Base-by-base conservation (phyloP, 768 basidiomycete species). In the Hericium rajendrae region DNA sequence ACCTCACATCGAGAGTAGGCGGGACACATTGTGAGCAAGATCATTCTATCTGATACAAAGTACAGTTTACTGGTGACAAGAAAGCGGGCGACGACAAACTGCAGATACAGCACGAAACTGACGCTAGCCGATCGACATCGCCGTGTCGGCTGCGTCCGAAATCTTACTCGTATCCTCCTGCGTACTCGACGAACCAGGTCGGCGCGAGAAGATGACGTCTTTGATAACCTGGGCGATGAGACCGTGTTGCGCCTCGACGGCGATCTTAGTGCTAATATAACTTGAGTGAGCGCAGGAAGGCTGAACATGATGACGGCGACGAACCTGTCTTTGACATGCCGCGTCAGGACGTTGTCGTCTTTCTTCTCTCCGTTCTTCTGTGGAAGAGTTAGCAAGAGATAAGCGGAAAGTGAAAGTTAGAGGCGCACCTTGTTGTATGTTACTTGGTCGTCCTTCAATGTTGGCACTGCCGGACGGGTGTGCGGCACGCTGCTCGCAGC, bases 211-310 rank as follows among this genome's bases (percentile, higher is more conserved):
- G 41, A 97, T 81, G 48, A 91, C 80, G 60, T 95, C 93, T 69
- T 98, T 97, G 67, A 98, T 78, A 5, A 95, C 84, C 67, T 97
- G 94, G 2, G 93, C 78, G 59, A 97, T 93, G 55, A 98, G 81
- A 1, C 93, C 94, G 63, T 97, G 94, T 63, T 95, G 92, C 1
- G 90, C 90, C 67, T 97, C 94, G 4, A 86, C 79, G 0, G 93
- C 85, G 55, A 97, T 91, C 65, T 89, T 93, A 41, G 83, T 85
- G 68, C 94, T 97, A 64, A 49, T 54, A 40, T 8, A 13, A 24
- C 5, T 26, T 4, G 26, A 40, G 20, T 2, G 26, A 10, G 32
- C 59, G 50, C n/a, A 38, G n/a, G 13, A 24, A 61, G 3, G 28
- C 32, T 38, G n/a, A 46, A 51, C 18, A 38, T 10, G 55, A 12